Evolutionary conservation across 208 protist species (phyloP), one percentile per base, ranked within the genome.

Genomic region (Leishmania major): DNA sequence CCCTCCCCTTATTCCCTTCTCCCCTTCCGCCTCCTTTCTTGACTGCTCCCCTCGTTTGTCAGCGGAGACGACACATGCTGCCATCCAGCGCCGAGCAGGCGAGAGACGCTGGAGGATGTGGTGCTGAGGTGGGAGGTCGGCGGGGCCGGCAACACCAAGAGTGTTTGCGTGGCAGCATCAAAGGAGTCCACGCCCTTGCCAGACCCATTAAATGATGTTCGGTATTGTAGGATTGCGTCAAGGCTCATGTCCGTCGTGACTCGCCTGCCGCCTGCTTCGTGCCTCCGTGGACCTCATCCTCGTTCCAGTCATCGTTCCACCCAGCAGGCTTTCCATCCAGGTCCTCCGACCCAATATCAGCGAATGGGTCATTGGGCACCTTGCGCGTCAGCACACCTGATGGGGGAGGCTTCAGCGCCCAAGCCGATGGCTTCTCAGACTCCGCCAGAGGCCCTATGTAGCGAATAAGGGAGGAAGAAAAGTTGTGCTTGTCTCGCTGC

Each of bases 391-490:
- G 84, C 59, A 62, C 49, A 15, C 81, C 77, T 6, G 10, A 3
- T 45, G 47, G 76, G 37, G 59, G 67, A 17, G 66, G 77, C 59
- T 77, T 80, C 57, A 81, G 59, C 40, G 84, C 84, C 47, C 64
- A 79, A 3, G 10, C 11, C 22, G 86, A 76, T 45, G n/a, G 66
- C 49, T 59, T n/a, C 13, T 51, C 25, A 8, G 75, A 78, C 51
- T 80, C 73, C 31, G 69, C 79, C 0, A 78, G 59, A 17, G 90
- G 78, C 19, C 90, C 92, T 45, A 97, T 92, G 87, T 95, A 98
- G 10, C 93, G 95, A 67, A 98, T 96, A 37, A 97, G 81, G 0
- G 89, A 89, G 17, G 49, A 75, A 45, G 88, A 87, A 25, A 62
- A 74, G 71, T 91, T 89, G 19, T 73, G 13, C 31, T 81, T 47